These are phyloP conservation scores for Fusarium sarcochroum DNA, from an alignment of 2,329 filamentous ascomycete species.

Conservation along the genomic window DNA sequence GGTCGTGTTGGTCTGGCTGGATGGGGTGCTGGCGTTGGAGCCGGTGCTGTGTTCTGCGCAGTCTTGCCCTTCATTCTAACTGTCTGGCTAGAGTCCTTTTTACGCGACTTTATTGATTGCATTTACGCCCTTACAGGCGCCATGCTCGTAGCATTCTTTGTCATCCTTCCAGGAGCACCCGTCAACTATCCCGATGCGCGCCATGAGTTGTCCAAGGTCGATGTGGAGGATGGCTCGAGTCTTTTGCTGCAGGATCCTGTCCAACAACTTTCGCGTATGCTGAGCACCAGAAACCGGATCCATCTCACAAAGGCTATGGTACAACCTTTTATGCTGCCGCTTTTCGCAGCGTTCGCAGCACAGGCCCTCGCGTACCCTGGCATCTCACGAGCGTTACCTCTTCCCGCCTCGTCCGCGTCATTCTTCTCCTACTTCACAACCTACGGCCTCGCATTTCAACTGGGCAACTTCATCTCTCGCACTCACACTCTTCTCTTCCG, in stretches of 20 bases:
- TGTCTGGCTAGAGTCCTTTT: slow-evolving; percentile 43
- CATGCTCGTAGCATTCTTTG: slow-evolving; percentile 48
- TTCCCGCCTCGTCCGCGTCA: slow-evolving; percentile 39
- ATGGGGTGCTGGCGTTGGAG: slow-evolving; percentile 55
- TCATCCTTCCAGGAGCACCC: slow-evolving; percentile 48
- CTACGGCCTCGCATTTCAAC: slow-evolving; percentile 49
- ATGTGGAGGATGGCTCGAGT: slow-evolving; percentile 45
- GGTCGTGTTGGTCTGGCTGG: slow-evolving; percentile 52
- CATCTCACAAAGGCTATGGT: slow-evolving; percentile 29
- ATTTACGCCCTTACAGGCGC: slow-evolving; percentile 47
- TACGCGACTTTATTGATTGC: slow-evolving; percentile 49
- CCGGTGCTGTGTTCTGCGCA: slow-evolving; percentile 48
- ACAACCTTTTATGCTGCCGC: slow-evolving; percentile 47
- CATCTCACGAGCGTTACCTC: slow-evolving; percentile 48
- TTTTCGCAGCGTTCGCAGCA: slow-evolving; percentile 44
- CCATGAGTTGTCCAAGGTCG: slow-evolving; percentile 22
- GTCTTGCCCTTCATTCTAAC: slow-evolving; percentile 51
- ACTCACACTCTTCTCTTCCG: slow-evolving; percentile 41
- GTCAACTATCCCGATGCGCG: slow-evolving; percentile 41
- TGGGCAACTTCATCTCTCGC: slow-evolving; percentile 49
- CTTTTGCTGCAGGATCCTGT: slow-evolving; percentile 59
- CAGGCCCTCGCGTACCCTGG: slow-evolving; percentile 49
- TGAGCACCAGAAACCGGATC: slow-evolving; percentile 38
- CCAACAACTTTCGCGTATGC: slow-evolving; percentile 25
- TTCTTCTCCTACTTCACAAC: slow-evolving; percentile 50